These are phyloP conservation scores for Fusarium sterilihyphosum DNA, from an alignment of 2,329 filamentous ascomycete genomes.

Conservation along the genomic window DNA sequence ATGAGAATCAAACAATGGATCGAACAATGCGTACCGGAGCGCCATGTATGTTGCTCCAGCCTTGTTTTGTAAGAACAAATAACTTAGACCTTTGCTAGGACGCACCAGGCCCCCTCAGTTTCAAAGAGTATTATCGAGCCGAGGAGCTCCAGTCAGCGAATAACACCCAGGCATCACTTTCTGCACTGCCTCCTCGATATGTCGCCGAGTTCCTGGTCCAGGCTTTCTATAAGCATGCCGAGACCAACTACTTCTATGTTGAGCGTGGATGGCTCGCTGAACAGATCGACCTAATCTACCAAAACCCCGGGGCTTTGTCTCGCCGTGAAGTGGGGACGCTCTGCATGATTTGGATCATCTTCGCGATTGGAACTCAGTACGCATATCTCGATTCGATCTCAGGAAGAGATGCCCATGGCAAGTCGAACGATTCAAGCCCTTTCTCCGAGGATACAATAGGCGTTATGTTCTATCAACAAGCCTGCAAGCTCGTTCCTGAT, in stretches of 20 bases:
- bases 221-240: slow-evolving; percentile 59
- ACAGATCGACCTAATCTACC: slow-evolving; percentile 55
- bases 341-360: slow-evolving; percentile 57
- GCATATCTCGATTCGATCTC: slow-evolving; percentile 56
- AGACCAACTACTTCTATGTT: slow-evolving; percentile 61
- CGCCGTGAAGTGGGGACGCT: slow-evolving; percentile 55
- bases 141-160: slow-evolving; percentile 56
- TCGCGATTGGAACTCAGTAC: slow-evolving; percentile 63
- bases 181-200: slow-evolving; percentile 57
- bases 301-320: slow-evolving; percentile 49
- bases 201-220: slow-evolving; percentile 58
- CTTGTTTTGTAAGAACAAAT: neutral
- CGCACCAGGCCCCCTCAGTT: slow-evolving; percentile 43
- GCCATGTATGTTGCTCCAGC: slow-evolving; percentile 40
- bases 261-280: slow-evolving; percentile 55
- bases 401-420: slow-evolving; percentile 31
- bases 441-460: slow-evolving; percentile 64
- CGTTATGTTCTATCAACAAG: slow-evolving; percentile 65
- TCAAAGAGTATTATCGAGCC: slow-evolving; percentile 56
- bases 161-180: slow-evolving; percentile 51
- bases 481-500: slow-evolving; percentile 63
- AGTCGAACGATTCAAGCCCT: slow-evolving; percentile 36
- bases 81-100: slow-evolving; percentile 30
- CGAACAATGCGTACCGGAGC: slow-evolving; percentile 51
- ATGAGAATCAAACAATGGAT: slow-evolving; percentile 62